Evolutionary conservation across 345 rosid genomes (phyloP).

Genomic region (Passiflora organensis): DNA sequence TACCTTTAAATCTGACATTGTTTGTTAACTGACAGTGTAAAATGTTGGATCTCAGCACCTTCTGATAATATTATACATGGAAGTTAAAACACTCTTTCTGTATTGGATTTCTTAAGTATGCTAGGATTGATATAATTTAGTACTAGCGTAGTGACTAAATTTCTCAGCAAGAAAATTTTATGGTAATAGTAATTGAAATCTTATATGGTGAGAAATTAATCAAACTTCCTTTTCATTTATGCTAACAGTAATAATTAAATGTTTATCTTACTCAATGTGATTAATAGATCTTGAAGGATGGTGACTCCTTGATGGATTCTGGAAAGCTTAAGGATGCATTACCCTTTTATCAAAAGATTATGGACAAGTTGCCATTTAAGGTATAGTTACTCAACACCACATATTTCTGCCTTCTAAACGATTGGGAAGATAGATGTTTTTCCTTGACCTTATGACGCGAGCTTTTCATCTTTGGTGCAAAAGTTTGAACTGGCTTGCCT

Average conservation of each 20-base stretch:
- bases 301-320: conserved; percentile 69
- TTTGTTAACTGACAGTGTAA: background rate
- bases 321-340: conserved; percentile 77
- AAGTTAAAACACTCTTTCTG: too few species aligned
- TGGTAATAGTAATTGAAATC: too few species aligned
- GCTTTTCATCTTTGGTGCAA: background rate
- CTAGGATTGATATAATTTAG: too few species aligned
- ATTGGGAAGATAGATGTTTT: background rate
- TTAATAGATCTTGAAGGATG: conserved; percentile 59
- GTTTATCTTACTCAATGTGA: conserved; percentile 2
- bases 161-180: too few species aligned
- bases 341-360: conserved; percentile 56
- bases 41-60: background rate
- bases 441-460: background rate
- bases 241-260: too few species aligned
- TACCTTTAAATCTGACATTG: background rate
- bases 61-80: background rate
- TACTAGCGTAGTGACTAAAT: too few species aligned
- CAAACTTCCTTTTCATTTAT: too few species aligned
- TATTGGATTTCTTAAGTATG: too few species aligned
- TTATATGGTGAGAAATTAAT: too few species aligned
- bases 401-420: background rate
- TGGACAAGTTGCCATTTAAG: conserved; percentile 65
- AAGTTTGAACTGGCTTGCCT: background rate
- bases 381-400: conserved; percentile 32